phyloP scores from a whole-genome alignment of 2,329 filamentous ascomycete species.

The Rhynchosporium agropyri region DNA sequence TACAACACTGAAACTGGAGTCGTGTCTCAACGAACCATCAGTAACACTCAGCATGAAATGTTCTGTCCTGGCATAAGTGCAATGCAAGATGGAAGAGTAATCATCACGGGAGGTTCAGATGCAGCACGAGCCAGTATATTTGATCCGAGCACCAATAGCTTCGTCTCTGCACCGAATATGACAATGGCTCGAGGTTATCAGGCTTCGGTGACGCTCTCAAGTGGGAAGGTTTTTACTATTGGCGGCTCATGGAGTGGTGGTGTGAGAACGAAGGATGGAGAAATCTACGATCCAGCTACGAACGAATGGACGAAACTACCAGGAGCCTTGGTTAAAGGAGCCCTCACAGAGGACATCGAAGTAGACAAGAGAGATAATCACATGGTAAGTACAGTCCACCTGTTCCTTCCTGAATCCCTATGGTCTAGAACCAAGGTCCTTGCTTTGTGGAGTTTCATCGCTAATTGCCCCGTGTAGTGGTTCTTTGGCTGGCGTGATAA shows the following conservation, averaged over 20 bases:
- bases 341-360: slow-evolving; percentile 53
- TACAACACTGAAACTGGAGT: slow-evolving; percentile 39
- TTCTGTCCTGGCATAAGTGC: slow-evolving; percentile 15
- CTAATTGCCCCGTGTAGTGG: slow-evolving; percentile 42
- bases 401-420: too few species aligned
- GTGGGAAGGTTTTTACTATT: slow-evolving; percentile 7
- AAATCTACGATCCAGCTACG: slow-evolving; percentile 51
- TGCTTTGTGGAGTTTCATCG: too few species aligned
- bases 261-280: slow-evolving; percentile 43
- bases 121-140: slow-evolving; percentile 5
- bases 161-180: neutral
- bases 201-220: neutral
- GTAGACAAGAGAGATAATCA: slow-evolving; percentile 55
- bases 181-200: slow-evolving; percentile 13
- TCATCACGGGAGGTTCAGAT: slow-evolving; percentile 6
- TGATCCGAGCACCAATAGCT: slow-evolving; percentile 3
- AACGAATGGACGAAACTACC: slow-evolving; percentile 51
- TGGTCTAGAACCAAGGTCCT: too few species aligned
- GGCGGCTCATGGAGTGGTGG: slow-evolving; percentile 14
- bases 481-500: slow-evolving; percentile 34
- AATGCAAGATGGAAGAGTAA: neutral
- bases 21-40: slow-evolving; percentile 38
- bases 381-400: slow-evolving; percentile 31
- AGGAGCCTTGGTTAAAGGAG: slow-evolving; percentile 49
- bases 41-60: slow-evolving; percentile 48